Conservation (phyloP, 1,284 basidiomycete species). For the Rhodotorula sp. region DNA sequence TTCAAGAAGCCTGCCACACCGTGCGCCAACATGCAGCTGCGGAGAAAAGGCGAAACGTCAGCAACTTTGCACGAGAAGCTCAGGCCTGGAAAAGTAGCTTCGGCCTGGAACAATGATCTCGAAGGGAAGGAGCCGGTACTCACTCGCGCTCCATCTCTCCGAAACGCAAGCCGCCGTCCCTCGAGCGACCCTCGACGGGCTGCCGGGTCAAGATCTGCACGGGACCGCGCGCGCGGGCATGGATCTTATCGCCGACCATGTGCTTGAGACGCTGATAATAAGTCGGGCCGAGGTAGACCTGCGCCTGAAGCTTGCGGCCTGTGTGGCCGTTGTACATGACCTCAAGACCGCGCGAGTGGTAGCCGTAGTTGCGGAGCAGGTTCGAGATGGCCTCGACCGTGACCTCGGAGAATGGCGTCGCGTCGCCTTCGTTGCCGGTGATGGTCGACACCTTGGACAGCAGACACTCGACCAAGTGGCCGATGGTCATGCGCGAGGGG, state of each 20-base stretch:
- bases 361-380: conserved; percentile 77
- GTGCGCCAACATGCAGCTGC: conserved; percentile 99
- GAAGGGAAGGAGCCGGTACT: conserved; percentile 21
- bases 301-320: conserved; percentile 92
- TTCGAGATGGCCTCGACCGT: conserved; percentile 93
- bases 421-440: conserved; percentile 94
- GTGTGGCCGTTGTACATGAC: conserved; percentile 98
- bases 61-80: not conserved
- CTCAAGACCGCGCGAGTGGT: conserved; percentile 91
- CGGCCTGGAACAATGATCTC: not conserved
- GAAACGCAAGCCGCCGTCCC: conserved; percentile 98
- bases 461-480: conserved; percentile 98
- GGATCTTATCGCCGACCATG: conserved; percentile 99
- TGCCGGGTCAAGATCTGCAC: conserved; percentile 97
- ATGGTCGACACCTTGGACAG: conserved; percentile 95
- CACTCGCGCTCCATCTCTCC: conserved; percentile 88
- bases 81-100: not conserved
- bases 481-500: conserved; percentile 99
- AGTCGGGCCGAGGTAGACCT: conserved; percentile 96
- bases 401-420: conserved; percentile 96
- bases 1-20: conserved; percentile 97
- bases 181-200: conserved; percentile 97
- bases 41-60: conserved; percentile 47
- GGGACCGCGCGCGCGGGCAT: conserved; percentile 93
- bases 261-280: conserved; percentile 99